These are phyloP conservation scores for Tilletia walkeri DNA, from an alignment of 1,284 basidiomycete species.

Conservation along the genomic window DNA sequence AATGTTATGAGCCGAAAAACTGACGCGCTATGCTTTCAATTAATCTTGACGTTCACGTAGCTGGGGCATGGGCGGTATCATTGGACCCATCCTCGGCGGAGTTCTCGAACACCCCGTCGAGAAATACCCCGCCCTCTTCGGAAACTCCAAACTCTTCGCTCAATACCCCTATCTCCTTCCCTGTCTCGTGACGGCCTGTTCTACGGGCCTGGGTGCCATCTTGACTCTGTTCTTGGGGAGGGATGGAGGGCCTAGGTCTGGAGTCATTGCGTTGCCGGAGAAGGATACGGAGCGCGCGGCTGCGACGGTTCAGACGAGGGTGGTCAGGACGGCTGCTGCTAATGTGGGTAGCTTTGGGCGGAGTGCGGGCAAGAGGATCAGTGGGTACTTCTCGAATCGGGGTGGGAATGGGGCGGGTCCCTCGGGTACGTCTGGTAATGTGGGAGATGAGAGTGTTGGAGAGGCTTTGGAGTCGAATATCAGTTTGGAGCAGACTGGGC, in stretches of 20 bases:
- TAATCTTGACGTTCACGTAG: neutral
- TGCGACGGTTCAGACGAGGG: slow-evolving; percentile 26
- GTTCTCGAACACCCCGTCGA: slow-evolving; percentile 64
- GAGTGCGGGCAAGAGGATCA: slow-evolving; percentile 43
- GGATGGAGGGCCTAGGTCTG: slow-evolving; percentile 64
- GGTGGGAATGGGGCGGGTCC: slow-evolving; percentile 22
- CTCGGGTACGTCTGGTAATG: neutral
- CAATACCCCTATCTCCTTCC: slow-evolving; percentile 89
- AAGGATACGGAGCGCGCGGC: slow-evolving; percentile 29
- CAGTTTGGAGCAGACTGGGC: neutral
- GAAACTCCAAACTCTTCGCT: slow-evolving; percentile 65
- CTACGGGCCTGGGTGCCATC: slow-evolving; percentile 67
- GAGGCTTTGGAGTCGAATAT: neutral
- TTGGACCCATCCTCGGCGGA: slow-evolving; percentile 72
- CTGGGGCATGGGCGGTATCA: slow-evolving; percentile 86
- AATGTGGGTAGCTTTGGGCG: slow-evolving; percentile 37
- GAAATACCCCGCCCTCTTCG: slow-evolving; percentile 78
- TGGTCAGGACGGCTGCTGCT: slow-evolving; percentile 28
- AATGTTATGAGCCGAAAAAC: no score
- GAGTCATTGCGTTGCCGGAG: slow-evolving; percentile 44
- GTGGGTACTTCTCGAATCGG: slow-evolving; percentile 39
- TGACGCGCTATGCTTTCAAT: no score
- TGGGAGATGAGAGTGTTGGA: neutral
- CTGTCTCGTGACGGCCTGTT: slow-evolving; percentile 64
- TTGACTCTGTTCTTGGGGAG: slow-evolving; percentile 82